phyloP scores from a whole-genome alignment of 805 yeast genomes.

The fission yeast (Schizosaccharomyces pombe) region ASM294v3 CU329670.1:913501-914000 shows the following conservation, averaged over 20 bases:
- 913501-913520: no score
- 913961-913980: not conserved
- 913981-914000: slow-evolving; percentile 2
- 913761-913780: not conserved
- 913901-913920: not conserved
- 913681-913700: not conserved
- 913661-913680: not conserved
- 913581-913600: not conserved
- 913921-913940: slow-evolving; percentile 1
- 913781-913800: not conserved
- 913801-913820: not conserved
- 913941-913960: not conserved
- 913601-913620: not conserved
- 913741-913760: not conserved
- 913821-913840: not conserved
- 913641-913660: no score
- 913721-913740: not conserved
- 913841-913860: not conserved
- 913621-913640: no score
- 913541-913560: no score
- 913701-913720: not conserved
- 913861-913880: slow-evolving; percentile 2
- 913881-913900: not conserved
- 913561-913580: not conserved
- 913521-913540: no score